Evolutionary conservation across 306 rosid species (phyloP), one percentile per base, ranked within the genome.

Genomic region (Vachellia collinsii): DNA sequence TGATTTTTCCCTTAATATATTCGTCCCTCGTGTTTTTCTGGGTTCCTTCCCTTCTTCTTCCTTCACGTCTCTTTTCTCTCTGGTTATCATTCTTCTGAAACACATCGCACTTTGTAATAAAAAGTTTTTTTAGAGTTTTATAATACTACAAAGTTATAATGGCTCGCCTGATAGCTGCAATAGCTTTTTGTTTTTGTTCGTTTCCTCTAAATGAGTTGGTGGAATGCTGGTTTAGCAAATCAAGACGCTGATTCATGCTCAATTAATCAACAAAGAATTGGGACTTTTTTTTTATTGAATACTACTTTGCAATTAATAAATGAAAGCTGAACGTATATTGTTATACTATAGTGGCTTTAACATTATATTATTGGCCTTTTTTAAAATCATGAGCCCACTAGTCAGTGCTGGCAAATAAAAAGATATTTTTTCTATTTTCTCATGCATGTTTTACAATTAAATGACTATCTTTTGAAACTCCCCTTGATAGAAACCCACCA

Each of bases 41-140:
- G 74, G 20, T 80, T 64, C 23, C 19, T 23, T 79, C 46, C 37
- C n/a, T n/a, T n/a, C n/a, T 61, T 56, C 44, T 61, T 58, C 64
- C 48, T 23, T 46, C 53, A n/a, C n/a, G 7, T 1, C 70, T 53
- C 19, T 64, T 9, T 29, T 39, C 12, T 38, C 71, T 37, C 46
- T 3, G 16, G 36, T 11, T 44, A n/a, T 64, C 36, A 29, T 25
- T 65, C 1, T 42, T 70, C 41, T 56, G 63, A 56, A 56, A 19
- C 63, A 38, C 65, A 8, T 4, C 37, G 0, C 67, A 23, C 39
- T 61, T 61, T 59, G 11, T 6, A 5, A 3, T 54, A 47, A 0
- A 4, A 47, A 8, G 11, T n/a, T n/a, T n/a, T 14, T 8, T 29
- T 29, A 29, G 8, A 23, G 19, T 61, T 25, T 23, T 36, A 64